Evolutionary conservation across 257 asterid genomes (phyloP).

Genomic region (Fraxinus americana): DNA sequence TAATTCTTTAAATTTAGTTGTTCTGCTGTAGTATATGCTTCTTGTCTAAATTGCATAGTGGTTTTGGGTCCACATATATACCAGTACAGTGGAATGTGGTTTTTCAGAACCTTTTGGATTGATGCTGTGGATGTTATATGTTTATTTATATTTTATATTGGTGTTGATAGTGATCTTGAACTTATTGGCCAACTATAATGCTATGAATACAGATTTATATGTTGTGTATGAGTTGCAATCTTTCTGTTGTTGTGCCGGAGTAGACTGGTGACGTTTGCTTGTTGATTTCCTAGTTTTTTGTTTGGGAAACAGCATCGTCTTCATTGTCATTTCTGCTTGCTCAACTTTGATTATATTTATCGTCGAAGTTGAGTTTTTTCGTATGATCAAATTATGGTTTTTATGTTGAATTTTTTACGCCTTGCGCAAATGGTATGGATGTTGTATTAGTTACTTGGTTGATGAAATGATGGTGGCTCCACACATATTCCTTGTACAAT

Average conservation of each 20-base stretch:
- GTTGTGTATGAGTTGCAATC: conserved; percentile 2
- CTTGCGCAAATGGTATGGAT: conserved; percentile 22
- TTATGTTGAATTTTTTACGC: conserved; percentile 10
- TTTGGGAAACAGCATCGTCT: background rate
- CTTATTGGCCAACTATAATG: background rate
- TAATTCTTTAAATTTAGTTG: background rate
- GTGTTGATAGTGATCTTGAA: conserved; percentile 16
- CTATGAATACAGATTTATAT: background rate
- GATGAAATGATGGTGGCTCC: conserved; percentile 19
- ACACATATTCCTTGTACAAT: background rate
- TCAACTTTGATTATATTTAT: conserved; percentile 13
- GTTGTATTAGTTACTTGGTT: conserved; percentile 17
- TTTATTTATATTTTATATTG: background rate
- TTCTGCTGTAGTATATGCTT: background rate
- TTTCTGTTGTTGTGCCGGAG: background rate
- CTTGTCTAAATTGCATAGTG: background rate
- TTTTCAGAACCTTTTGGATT: conserved; percentile 9
- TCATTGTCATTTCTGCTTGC: conserved; percentile 14
- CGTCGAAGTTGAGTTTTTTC: background rate
- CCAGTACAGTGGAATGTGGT: conserved; percentile 18
- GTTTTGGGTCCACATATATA: conserved; percentile 7
- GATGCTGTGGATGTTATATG: background rate
- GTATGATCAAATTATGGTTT: conserved; percentile 16
- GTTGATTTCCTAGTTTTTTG: background rate
- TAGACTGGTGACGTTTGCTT: too few species aligned